Conservation (phyloP, 2,329 filamentous ascomycete species). For the Pestalotiopsis sp. region DNA sequence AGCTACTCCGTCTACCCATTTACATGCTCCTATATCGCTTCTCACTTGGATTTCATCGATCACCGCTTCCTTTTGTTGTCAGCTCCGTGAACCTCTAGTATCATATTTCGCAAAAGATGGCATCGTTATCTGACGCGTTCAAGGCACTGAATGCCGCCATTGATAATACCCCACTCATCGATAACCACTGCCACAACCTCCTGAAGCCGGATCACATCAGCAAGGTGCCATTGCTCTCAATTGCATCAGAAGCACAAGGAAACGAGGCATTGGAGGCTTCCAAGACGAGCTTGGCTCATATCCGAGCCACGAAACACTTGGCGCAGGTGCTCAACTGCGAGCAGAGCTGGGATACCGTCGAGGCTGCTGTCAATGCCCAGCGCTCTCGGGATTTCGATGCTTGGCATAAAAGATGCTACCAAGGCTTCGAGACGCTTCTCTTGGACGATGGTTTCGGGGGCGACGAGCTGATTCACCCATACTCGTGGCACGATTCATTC, state of each 20-base stretch:
- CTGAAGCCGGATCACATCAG: conserved; percentile 53
- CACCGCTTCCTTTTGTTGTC: neutral
- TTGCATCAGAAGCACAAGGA: conserved; percentile 74
- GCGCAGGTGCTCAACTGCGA: conserved; percentile 65
- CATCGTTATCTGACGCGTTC: conserved; percentile 16
- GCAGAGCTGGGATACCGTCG: conserved; percentile 61
- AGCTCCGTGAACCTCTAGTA: neutral
- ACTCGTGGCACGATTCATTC: conserved; percentile 68
- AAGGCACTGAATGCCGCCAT: conserved; percentile 40
- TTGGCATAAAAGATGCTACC: conserved; percentile 67
- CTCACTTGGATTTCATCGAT: neutral
- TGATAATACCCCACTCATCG: conserved; percentile 65
- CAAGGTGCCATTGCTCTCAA: conserved; percentile 56
- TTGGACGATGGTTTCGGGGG: conserved; percentile 76
- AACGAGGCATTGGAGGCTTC: conserved; percentile 63
- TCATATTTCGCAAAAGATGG: neutral
- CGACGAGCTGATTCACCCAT: conserved; percentile 58
- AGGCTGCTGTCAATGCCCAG: conserved; percentile 44
- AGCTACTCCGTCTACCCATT: neutral
- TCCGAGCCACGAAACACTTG: conserved; percentile 72
- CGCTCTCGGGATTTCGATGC: conserved; percentile 51
- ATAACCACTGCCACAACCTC: conserved; percentile 74
- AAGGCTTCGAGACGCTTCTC: conserved; percentile 73
- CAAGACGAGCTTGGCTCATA: conserved; percentile 65
- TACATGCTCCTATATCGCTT: neutral